Base-by-base conservation (phyloP, 306 rosid species). In the Dryas octopetala region DNA sequence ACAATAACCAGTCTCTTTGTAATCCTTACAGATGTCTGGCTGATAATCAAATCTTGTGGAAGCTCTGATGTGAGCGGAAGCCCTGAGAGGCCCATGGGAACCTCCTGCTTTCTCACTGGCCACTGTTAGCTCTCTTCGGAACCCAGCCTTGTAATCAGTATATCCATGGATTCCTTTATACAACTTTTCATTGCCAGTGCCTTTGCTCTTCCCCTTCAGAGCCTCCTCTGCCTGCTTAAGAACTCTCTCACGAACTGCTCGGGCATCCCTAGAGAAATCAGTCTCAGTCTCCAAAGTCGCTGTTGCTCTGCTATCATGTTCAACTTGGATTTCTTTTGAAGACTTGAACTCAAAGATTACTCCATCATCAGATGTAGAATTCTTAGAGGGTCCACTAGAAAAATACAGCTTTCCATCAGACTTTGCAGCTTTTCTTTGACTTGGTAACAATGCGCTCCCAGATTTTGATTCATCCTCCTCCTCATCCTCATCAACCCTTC, bases 1-100 rank as follows among this genome's bases (percentile, higher is more conserved):
- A 82, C 95, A 89, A 62, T 88, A 93, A 63, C 96, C 95, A 48
- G 96, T 90, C 82, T 90, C 94, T 84, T 93, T 93, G 82, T 89
- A 93, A 77, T 92, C 97, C 84, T 88, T 92, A 75, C 97, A 92
- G 60, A 88, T 90, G 74, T 90, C 97, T 23, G 96, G 97, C 83
- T 92, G 96, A 83, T 92, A 92, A 89, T 92, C 94, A 83, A 90
- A 88, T 78, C 98, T 83, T 15, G 91, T 88, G 10, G 94, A 85
- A 79, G 87, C 85, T 82, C 98, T 90, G 53, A 92, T 92, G 75
- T 92, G 96, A 79, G 98, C 94, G 32, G 94, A 92, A 76, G 98
- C 96, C 79, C 98, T 84, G 63, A 92, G 89, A 8, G 98, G 96
- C 60, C 96, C 98, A 85, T 92, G 98, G 50, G 96, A 62, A 19